Evolutionary conservation across 768 basidiomycete genomes (phyloP).

Genomic region (Pisolithus sp.): DNA sequence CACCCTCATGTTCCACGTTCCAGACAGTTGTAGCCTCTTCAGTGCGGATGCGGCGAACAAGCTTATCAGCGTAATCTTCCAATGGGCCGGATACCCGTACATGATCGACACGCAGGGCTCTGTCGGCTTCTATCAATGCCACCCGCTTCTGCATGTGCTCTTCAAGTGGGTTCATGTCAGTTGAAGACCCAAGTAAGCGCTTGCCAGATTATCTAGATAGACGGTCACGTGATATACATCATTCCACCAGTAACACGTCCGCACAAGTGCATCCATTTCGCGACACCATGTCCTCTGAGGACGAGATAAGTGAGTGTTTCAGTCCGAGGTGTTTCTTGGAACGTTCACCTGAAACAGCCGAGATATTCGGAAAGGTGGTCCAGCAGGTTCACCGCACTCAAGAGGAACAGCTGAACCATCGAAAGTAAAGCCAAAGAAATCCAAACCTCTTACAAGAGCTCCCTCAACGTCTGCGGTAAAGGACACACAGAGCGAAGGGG

Average conservation of each 20-base stretch:
- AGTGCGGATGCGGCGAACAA: slow-evolving; percentile 49
- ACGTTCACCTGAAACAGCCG: slow-evolving; percentile 21
- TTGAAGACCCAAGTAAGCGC: background rate
- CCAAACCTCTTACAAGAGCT: slow-evolving; percentile 14
- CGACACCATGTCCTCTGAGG: slow-evolving; percentile 25
- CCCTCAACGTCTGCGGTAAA: background rate
- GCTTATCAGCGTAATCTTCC: slow-evolving; percentile 50
- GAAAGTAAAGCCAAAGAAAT: slow-evolving; percentile 8
- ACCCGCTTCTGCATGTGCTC: slow-evolving; percentile 22
- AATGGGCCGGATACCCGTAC: slow-evolving; percentile 24
- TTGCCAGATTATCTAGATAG: background rate
- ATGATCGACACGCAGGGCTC: slow-evolving; percentile 46
- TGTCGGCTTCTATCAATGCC: slow-evolving; percentile 34
- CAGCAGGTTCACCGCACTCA: slow-evolving; percentile 4
- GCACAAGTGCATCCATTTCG: too few relatives aligned
- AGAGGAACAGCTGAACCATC: slow-evolving; percentile 3
- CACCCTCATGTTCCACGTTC: slow-evolving; percentile 44
- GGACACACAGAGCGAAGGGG: slow-evolving; percentile 8
- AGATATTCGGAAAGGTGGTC: slow-evolving; percentile 17
- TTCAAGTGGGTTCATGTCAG: slow-evolving; percentile 9
- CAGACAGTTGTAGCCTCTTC: slow-evolving; percentile 54
- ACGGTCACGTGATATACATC: slow-evolving; percentile 7
- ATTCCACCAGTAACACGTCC: background rate
- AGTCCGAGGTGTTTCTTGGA: background rate
- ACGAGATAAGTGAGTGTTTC: slow-evolving; percentile 25